Evolutionary conservation across 2,329 filamentous ascomycete genomes (phyloP).

Genomic region (Myriosclerotinia curreyana): DNA sequence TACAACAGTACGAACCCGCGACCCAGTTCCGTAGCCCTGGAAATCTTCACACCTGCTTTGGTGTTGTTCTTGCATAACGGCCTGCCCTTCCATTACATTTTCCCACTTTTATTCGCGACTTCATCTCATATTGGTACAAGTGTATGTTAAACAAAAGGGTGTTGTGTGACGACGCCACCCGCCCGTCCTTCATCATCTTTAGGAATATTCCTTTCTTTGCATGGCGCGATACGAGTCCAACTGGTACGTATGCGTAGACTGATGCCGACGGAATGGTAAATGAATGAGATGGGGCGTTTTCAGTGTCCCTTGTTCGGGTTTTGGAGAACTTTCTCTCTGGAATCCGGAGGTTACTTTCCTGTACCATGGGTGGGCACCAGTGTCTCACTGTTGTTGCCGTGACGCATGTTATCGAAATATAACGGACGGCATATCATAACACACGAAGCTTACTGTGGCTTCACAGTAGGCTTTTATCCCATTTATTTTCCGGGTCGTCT

Average conservation of each 20-base stretch:
- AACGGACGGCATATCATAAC: conserved; percentile 2
- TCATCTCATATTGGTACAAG: conserved; percentile 3
- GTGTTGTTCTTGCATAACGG: conserved; percentile 14
- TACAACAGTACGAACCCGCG: conserved; percentile 13
- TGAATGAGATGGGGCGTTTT: conserved; percentile 5
- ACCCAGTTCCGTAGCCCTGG: conserved; percentile 19
- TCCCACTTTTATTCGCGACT: conserved; percentile 7
- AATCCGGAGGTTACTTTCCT: conserved; percentile 1
- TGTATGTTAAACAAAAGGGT: conserved; percentile 4
- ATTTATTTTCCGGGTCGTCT: not conserved
- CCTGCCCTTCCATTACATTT: not conserved
- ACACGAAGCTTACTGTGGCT: conserved; percentile 12
- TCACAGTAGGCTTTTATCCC: not conserved
- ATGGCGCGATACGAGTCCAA: conserved; percentile 16
- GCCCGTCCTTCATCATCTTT: not conserved
- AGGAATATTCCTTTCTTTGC: not conserved
- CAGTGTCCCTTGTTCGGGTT: conserved; percentile 1
- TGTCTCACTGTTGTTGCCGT: conserved; percentile 17
- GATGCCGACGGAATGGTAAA: conserved; percentile 19
- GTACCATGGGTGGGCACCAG: not conserved
- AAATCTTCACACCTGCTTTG: conserved; percentile 12
- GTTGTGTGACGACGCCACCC: not conserved
- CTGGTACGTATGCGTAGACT: conserved; percentile 3
- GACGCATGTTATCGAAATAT: conserved; percentile 13
- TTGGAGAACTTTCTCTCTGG: not conserved